phyloP scores from a whole-genome alignment of 306 rosid species.

The Rosa lucieae region DNA sequence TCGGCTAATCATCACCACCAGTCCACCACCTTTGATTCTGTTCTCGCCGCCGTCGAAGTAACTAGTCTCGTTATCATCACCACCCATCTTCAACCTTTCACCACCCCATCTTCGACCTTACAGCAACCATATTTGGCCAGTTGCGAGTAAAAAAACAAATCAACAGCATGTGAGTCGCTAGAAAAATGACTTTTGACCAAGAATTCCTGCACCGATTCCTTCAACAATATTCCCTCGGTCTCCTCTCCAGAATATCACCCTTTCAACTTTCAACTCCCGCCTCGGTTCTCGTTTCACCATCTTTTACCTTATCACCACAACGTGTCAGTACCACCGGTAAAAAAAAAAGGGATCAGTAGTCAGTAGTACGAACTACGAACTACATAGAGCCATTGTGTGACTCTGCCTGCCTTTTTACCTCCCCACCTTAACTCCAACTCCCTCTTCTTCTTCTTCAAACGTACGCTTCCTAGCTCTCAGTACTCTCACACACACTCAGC shows the following conservation, averaged over 20 bases:
- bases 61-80: neutral
- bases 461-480: neutral
- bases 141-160: neutral
- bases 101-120: neutral
- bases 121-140: neutral
- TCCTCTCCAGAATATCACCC: neutral
- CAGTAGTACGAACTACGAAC: neutral
- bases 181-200: slow-evolving; percentile 1
- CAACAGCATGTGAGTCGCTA: neutral
- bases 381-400: neutral
- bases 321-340: neutral
- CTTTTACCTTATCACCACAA: neutral
- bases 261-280: neutral
- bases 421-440: neutral
- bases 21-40: neutral
- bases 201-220: slow-evolving; percentile 7
- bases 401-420: neutral
- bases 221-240: slow-evolving; percentile 7
- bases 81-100: neutral
- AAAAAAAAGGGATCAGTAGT: neutral
- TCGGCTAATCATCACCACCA: slow-evolving; percentile 1
- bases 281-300: slow-evolving; percentile 6
- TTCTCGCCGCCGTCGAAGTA: neutral
- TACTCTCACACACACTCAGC: neutral
- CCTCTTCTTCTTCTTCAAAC: neutral